phyloP scores from a whole-genome alignment of 2,329 filamentous ascomycete genomes.

The Neofusicoccum parvum region DNA sequence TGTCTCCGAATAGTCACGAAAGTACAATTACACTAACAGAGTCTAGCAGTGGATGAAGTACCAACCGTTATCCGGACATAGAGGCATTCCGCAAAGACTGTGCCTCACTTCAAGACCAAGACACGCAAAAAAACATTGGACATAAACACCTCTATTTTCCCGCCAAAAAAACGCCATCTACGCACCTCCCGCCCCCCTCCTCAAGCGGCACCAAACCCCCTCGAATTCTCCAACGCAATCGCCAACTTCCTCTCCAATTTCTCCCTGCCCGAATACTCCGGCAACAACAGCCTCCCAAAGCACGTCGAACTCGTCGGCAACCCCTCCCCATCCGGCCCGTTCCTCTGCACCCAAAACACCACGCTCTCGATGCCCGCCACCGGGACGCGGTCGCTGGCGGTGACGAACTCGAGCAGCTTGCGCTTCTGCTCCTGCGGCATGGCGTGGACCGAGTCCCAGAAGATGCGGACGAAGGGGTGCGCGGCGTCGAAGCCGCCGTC shows the following conservation, averaged over 20 bases:
- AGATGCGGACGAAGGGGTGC: constrained; percentile 72
- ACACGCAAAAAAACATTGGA: too few relatives aligned
- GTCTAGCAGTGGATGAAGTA: too few relatives aligned
- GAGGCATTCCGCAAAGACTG: too few relatives aligned
- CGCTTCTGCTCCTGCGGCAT: constrained; percentile 72
- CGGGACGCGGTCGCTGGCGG: constrained; percentile 85
- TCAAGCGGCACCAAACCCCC: constrained; percentile 71
- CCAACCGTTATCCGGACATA: too few relatives aligned
- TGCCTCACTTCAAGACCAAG: too few relatives aligned
- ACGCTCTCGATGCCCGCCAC: constrained; percentile 82
- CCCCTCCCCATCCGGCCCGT: constrained; percentile 63
- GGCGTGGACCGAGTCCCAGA: constrained; percentile 77
- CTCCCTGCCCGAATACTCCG: constrained; percentile 74
- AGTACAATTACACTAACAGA: too few relatives aligned
- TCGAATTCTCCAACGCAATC: constrained; percentile 85
- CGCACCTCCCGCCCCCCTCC: too few relatives aligned
- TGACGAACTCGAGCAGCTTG: constrained; percentile 88
- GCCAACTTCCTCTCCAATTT: constrained; percentile 72
- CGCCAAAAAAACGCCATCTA: too few relatives aligned
- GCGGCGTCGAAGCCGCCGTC: constrained; percentile 73
- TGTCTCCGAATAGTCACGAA: too few relatives aligned
- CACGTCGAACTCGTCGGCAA: constrained; percentile 91
- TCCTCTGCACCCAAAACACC: constrained; percentile 80
- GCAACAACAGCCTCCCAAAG: constrained; percentile 84
- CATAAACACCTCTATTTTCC: too few relatives aligned